Base-by-base conservation (phyloP, 768 basidiomycete genomes). In the Leccinum pellstonianum region DNA sequence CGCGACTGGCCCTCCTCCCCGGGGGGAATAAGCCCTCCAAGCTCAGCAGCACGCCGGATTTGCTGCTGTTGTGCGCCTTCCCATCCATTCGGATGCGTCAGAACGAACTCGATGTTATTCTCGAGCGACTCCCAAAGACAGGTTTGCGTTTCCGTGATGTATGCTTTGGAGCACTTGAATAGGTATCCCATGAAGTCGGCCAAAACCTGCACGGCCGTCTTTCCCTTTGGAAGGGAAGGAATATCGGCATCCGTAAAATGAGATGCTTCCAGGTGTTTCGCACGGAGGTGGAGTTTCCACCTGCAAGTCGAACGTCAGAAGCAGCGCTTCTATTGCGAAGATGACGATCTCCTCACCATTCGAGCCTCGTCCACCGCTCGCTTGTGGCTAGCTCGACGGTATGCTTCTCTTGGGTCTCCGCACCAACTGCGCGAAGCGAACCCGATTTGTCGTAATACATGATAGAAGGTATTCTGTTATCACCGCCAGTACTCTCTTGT, bases 61-160 rank as follows among this genome's bases (percentile, higher is more conserved):
- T 79, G 73, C 27, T 70, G 70, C 59, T 86, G 86, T 63, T 86
- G 86, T 1, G 68, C 68, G 3, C 83, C 82, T 60, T 81, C 85
- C 86, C 85, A 87, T 0, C 82, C 84, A 61, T 86, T 87, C 1
- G 86, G 86, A 60, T 86, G 85, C 1, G 79, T 79, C 10, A 87
- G 72, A 8, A 87, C 73, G 54, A 82, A 81, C 37, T 83, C 77
- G 29, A 82, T 79, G 12, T 62, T 64, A 8, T 71, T 59, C 58
- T 79, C 72, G 4, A 84, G 56, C 0, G 76, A 77, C 1, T 66
- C 63, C 83, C 82, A 84, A 2, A 83, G 62, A 5, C 73, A 70
- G 2, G 50, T 55, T 52, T 81, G 79, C 1, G 73, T 72, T 33
- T 83, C 80, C 3, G 65, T 64, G 55, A 86, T 83, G 52, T 80